phyloP scores from a whole-genome alignment of 768 basidiomycete genomes.

The Artomyces pyxidatus region DNA sequence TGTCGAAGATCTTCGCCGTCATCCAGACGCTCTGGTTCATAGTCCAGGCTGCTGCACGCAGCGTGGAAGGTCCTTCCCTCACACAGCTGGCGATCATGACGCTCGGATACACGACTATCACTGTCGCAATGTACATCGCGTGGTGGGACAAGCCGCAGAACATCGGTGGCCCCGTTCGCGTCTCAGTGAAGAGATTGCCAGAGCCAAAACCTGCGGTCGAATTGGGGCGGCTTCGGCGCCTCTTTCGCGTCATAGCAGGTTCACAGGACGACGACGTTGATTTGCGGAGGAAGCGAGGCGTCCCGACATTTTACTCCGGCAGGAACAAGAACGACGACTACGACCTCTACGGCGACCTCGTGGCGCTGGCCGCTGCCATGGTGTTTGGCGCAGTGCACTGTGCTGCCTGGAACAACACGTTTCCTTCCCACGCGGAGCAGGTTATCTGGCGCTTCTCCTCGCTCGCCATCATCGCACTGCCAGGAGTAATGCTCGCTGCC shows the following conservation, averaged over 20 bases:
- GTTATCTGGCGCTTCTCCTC: background rate
- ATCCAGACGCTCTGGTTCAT: background rate
- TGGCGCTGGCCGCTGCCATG: background rate
- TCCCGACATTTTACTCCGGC: background rate
- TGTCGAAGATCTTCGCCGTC: background rate
- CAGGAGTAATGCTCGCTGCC: background rate
- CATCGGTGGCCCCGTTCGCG: background rate
- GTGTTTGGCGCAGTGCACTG: background rate
- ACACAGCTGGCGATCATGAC: background rate
- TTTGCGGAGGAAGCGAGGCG: background rate
- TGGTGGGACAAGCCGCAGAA: background rate
- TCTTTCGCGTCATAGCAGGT: background rate
- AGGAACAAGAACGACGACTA: no score
- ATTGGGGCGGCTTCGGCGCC: no score
- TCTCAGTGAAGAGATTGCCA: no score
- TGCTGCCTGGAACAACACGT: background rate
- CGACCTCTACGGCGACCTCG: background rate
- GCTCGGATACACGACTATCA: background rate
- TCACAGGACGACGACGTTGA: background rate
- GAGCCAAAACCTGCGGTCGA: no score
- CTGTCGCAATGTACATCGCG: background rate
- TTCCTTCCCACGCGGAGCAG: background rate
- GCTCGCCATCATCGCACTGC: background rate
- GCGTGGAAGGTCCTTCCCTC: background rate
- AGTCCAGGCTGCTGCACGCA: background rate